Conservation (phyloP, 805 yeast genomes). For the Saccharomycopsis amapae region DNA sequence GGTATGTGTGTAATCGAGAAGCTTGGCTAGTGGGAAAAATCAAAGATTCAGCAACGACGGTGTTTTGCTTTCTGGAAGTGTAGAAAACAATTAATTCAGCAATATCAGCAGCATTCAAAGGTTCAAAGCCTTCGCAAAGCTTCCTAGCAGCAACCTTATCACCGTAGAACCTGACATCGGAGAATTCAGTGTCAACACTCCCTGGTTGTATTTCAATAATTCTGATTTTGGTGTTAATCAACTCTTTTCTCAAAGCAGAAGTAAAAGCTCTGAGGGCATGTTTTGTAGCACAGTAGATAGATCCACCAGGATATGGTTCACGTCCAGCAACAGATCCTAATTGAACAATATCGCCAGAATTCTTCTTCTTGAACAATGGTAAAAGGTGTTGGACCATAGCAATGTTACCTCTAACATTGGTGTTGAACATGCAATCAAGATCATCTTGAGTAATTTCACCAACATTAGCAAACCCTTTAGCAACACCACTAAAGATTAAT, state of each 20-base stretch:
- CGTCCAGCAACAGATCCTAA: slow-evolving; percentile 70
- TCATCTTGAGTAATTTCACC: slow-evolving; percentile 35
- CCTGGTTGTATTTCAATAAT: slow-evolving; percentile 66
- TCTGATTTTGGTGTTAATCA: slow-evolving; percentile 60
- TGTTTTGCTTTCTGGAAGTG: slow-evolving; percentile 58
- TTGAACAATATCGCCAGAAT: slow-evolving; percentile 51
- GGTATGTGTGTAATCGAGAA: slow-evolving; percentile 19
- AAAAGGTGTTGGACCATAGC: slow-evolving; percentile 38
- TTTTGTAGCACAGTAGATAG: slow-evolving; percentile 65
- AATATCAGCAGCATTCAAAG: slow-evolving; percentile 59
- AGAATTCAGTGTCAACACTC: slow-evolving; percentile 62
- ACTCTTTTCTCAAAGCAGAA: slow-evolving; percentile 61
- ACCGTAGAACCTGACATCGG: slow-evolving; percentile 52
- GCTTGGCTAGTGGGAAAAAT: slow-evolving; percentile 87
- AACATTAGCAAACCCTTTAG: slow-evolving; percentile 38
- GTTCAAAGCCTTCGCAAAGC: slow-evolving; percentile 44
- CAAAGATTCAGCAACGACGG: slow-evolving; percentile 73
- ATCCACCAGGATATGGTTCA: slow-evolving; percentile 64
- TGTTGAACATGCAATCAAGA: slow-evolving; percentile 36
- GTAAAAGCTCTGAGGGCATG: slow-evolving; percentile 56
- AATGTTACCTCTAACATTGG: slow-evolving; percentile 43
- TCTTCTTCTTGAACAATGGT: slow-evolving; percentile 35
- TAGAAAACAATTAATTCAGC: slow-evolving; percentile 69
- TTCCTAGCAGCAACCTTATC: slow-evolving; percentile 46
- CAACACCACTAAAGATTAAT: slow-evolving; percentile 26